Conservation (phyloP, 2,329 filamentous ascomycete genomes). For the Magnaporthiopsis poae region DNA sequence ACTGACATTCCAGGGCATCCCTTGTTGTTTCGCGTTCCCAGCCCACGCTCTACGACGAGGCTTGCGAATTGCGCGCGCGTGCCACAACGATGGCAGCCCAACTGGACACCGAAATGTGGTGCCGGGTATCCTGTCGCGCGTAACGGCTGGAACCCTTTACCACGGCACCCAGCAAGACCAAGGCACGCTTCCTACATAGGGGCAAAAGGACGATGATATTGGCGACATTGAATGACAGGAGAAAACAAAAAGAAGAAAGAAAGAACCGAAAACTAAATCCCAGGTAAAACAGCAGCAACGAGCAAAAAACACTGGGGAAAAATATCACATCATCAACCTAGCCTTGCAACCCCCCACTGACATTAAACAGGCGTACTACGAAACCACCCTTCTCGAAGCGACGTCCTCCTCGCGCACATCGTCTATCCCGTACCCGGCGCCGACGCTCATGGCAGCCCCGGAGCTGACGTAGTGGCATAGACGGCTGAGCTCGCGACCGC, state of each 20-base stretch:
- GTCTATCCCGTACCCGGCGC: neutral
- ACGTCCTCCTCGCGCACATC: neutral
- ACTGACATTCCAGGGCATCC: neutral
- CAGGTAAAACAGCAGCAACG: neutral
- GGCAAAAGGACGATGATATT: neutral
- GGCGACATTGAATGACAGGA: neutral
- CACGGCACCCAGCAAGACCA: too few relatives aligned
- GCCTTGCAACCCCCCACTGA: neutral
- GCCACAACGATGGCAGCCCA: too few relatives aligned
- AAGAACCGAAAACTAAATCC: neutral
- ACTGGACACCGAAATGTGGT: neutral
- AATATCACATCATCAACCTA: neutral
- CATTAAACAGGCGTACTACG: neutral
- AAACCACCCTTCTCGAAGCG: neutral
- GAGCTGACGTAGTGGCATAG: conserved; percentile 19
- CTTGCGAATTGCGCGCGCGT: neutral
- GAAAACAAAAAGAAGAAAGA: neutral
- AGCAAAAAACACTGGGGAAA: neutral
- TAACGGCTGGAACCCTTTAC: too few relatives aligned
- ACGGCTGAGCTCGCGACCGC: conserved; percentile 24
- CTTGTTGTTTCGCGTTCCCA: neutral
- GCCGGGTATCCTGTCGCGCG: neutral
- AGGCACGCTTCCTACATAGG: neutral
- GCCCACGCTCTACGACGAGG: neutral
- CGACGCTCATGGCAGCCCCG: conserved; percentile 5